Conservation (phyloP, 2,329 filamentous ascomycete species). For the Scedosporium boydii region DNA sequence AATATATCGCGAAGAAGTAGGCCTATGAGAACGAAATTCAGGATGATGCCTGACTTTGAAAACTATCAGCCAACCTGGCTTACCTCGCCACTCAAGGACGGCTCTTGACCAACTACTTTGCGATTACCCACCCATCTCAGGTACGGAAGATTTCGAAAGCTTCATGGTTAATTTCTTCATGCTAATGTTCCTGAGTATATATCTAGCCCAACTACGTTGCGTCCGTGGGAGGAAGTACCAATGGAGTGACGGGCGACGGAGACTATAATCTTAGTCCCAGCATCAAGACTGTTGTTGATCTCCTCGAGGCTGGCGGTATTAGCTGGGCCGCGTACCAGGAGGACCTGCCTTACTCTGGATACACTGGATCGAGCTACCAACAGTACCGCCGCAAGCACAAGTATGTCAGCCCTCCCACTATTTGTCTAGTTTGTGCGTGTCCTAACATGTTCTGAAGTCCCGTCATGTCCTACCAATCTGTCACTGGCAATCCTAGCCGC, state of each 20-base stretch:
- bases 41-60: no score
- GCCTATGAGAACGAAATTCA: no score
- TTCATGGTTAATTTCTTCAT: no score
- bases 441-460: no score
- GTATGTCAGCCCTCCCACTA: slow-evolving; percentile 15
- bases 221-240: slow-evolving; percentile 51
- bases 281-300: slow-evolving; percentile 24
- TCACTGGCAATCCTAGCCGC: no score
- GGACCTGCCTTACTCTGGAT: slow-evolving; percentile 21
- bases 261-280: slow-evolving; percentile 10
- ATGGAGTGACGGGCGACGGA: slow-evolving; percentile 50
- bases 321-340: slow-evolving; percentile 26
- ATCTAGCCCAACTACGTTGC: slow-evolving; percentile 51
- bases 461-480: no score
- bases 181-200: no score
- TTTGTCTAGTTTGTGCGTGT: no score
- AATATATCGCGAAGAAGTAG: no score
- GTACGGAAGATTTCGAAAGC: slow-evolving; percentile 14
- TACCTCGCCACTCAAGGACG: neutral
- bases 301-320: slow-evolving; percentile 20
- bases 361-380: neutral
- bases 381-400: slow-evolving; percentile 14
- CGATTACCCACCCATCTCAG: slow-evolving; percentile 55
- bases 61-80: neutral
- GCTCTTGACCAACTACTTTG: slow-evolving; percentile 23